Evolutionary conservation across 2,329 filamentous ascomycete species (phyloP), one percentile per base, ranked within the genome.

Genomic region (Beauveria caledonica): DNA sequence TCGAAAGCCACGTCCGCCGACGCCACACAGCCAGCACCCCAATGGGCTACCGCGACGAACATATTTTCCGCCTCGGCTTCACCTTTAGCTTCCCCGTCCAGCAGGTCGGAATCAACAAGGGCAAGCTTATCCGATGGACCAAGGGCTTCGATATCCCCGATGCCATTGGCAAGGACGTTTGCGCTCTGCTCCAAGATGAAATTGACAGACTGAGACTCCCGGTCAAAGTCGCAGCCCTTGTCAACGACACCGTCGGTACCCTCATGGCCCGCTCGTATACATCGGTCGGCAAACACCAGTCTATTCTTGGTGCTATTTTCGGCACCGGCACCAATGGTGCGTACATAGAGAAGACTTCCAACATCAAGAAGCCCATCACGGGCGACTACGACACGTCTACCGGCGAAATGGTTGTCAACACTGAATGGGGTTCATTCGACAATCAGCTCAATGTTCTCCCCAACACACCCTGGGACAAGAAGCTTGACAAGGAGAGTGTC

Each of bases 91-190:
- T 97, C 77, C 94, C 94, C 3, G 92, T 97, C 44, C 86, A 95
- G 72, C 94, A 99, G 73, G 81, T 89, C 61, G 92, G 91, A 44
- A 96, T 99, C 73, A 97, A 97, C 81, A 93, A 92, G 76, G 94
- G 94, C 63, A 88, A 87, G 61, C 81, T 99, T 59, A 94, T 97
- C 75, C 86, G 94, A 67, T 99, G 94, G 94, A 99, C 94, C 61
- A 99, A 99, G 79, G 94, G 94, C 57, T 99, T 97, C 72, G 91
- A 97, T 71, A 97, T 99, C 66, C 83, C 86, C n/a, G 94, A 97
- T 71, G 90, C 92, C 1, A 76, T 99, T 62, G 94, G 93, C 68
- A 89, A 97, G 75, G 94, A 99, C 73, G 92, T 99, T 36, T 99
- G 94, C 73, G 87, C 86, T 46, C 78, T 99, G 64, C 81, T 99